These are phyloP conservation scores for Penicillium nucicola DNA, from an alignment of 495 filamentous ascomycete species.

Conservation along the genomic window DNA sequence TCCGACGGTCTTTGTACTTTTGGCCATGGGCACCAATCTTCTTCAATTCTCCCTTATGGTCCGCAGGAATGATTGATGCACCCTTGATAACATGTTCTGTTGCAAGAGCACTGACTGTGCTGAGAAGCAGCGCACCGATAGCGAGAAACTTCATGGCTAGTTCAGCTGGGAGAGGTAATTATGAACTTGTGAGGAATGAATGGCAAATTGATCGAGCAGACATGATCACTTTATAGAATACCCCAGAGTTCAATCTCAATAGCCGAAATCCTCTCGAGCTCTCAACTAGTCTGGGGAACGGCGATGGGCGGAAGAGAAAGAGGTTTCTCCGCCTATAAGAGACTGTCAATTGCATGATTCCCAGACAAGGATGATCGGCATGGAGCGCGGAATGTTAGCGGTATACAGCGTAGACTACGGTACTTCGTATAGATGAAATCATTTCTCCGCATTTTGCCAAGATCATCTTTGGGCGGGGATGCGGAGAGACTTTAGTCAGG, in stretches of 20 bases:
- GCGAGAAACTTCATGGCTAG: slow-evolving; percentile 24
- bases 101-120: slow-evolving; percentile 13
- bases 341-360: neutral
- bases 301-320: slow-evolving; percentile 1
- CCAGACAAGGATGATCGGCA: slow-evolving; percentile 6
- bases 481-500: slow-evolving; percentile 5
- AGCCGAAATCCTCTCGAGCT: neutral
- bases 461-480: slow-evolving; percentile 5
- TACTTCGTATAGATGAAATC: neutral
- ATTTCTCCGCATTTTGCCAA: slow-evolving; percentile 19
- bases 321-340: slow-evolving; percentile 37
- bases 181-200: neutral
- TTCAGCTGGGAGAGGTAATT: neutral
- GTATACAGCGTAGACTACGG: neutral
- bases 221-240: neutral
- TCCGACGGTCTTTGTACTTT: slow-evolving; percentile 37
- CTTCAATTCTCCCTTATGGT: slow-evolving; percentile 18
- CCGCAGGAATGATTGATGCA: slow-evolving; percentile 24
- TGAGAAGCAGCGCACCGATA: slow-evolving; percentile 23
- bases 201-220: neutral
- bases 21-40: slow-evolving; percentile 26
- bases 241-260: neutral
- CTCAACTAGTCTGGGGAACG: neutral
- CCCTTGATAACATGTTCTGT: slow-evolving; percentile 21
- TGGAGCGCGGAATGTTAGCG: neutral